A percentile compares a stretch with the other conserved stretches of the same genome.
These are phyloP conservation scores for Venturia oleaginea DNA, from an alignment of 2,329 filamentous ascomycete species.

Conservation along the genomic window DNA sequence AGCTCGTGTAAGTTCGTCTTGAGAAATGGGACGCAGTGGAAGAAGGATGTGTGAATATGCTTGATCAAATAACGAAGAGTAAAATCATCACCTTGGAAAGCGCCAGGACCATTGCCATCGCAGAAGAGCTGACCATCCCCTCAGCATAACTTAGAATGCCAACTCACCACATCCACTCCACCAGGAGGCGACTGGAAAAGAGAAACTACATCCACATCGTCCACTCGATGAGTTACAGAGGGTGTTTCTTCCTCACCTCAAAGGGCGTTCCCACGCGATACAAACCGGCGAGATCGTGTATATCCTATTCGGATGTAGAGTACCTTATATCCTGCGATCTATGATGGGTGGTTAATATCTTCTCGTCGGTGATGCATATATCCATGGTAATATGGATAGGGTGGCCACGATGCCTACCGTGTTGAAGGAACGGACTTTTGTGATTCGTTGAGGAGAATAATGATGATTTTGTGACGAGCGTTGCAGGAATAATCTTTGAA, in stretches of 20 bases:
- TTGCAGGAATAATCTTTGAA: too few relatives aligned
- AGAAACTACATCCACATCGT: not conserved
- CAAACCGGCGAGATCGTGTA: constrained; percentile 4
- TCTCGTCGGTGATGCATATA: constrained; percentile 5
- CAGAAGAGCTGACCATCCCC: not conserved
- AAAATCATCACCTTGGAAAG: not conserved
- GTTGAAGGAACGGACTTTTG: not conserved
- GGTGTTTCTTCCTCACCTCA: not conserved
- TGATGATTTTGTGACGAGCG: not conserved
- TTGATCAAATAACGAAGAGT: not conserved
- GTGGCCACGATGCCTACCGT: not conserved
- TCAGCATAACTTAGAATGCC: too few relatives aligned
- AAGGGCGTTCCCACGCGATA: constrained; percentile 1
- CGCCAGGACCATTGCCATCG: not conserved
- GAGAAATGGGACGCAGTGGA: not conserved
- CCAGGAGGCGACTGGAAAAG: not conserved
- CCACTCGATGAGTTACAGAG: constrained; percentile 4
- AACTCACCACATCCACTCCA: too few relatives aligned
- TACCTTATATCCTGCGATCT: constrained; percentile 8
- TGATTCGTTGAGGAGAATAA: not conserved
- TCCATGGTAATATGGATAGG: constrained; percentile 8
- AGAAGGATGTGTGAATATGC: not conserved
- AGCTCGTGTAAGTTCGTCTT: constrained; percentile 1
- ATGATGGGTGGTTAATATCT: not conserved
- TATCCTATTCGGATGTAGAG: constrained; percentile 4